Base-by-base conservation (phyloP, 495 filamentous ascomycete genomes). In the Mytilinidion resinicola region DNA sequence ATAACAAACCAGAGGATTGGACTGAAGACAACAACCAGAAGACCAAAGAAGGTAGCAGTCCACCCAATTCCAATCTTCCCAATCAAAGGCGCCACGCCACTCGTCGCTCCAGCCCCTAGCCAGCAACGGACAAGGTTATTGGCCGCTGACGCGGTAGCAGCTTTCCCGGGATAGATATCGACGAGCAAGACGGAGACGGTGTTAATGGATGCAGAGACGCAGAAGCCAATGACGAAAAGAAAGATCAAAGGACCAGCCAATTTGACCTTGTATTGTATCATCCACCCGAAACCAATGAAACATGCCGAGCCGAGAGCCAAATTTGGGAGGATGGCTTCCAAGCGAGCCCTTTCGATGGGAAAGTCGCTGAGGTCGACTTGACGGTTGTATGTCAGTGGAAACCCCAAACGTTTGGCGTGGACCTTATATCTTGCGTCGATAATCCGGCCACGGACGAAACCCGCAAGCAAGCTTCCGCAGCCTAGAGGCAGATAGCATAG, bases 31-130 rank as follows among this genome's bases (percentile, higher is more conserved):
- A 52, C 35, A 14, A 4, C 25, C 3, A 52, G 25, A 12, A 52
- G 49, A 1, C n/a, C 49, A 15, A 71, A 35, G 30, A 68, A 41
- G 1, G 71, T 73, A 56, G 71, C 72, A 30, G 39, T 17, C 39
- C 39, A 42, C 12, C 39, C 39, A 14, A 12, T 42, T 42, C 39
- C 39, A 17, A 42, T 17, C 4, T 12, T 17, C 3, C 17, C 39
- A 42, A 12, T 42, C 39, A 42, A 14, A 14, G 39, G 39, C 11
- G 17, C 17, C 4, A 42, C 17, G 39, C 12, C 39, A 4, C 12
- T 17, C 2, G 12, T 42, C 39, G 39, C 11, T 14, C 12, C 39
- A 42, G 39, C 39, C 2, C 39, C 39, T 9, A 42, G 9, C 39
- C 11, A 42, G 15, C 39, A 42, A 17, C 39, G 39, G 11, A 9